These are phyloP conservation scores for Filosporella fistucella DNA, from an alignment of 495 filamentous ascomycete genomes.

Conservation along the genomic window DNA sequence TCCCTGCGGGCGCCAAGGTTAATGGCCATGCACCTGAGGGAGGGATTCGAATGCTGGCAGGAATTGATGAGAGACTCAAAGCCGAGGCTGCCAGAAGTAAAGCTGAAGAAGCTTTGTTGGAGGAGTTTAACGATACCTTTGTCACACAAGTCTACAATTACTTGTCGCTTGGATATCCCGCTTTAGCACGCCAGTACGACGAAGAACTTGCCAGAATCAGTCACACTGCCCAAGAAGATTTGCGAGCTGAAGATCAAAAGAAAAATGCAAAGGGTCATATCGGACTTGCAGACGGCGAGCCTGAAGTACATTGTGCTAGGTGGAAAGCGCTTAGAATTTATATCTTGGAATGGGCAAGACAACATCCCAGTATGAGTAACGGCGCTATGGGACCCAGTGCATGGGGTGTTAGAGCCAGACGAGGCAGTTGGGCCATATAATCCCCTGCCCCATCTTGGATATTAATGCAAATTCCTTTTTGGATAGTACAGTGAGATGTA, in stretches of 20 bases:
- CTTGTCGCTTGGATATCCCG: constrained; percentile 84
- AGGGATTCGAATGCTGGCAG: constrained; percentile 39
- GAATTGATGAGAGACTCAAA: constrained; percentile 41
- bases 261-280: constrained; percentile 64
- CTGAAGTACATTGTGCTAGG: constrained; percentile 46
- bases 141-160: constrained; percentile 96
- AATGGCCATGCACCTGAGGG: constrained; percentile 4
- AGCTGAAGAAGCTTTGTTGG: constrained; percentile 47
- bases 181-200: constrained; percentile 76
- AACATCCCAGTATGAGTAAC: constrained; percentile 62
- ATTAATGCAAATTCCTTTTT: no score
- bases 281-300: constrained; percentile 40
- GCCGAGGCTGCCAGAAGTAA: constrained; percentile 44
- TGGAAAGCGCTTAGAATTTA: constrained; percentile 82
- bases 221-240: constrained; percentile 54
- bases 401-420: constrained; percentile 69
- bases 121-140: constrained; percentile 77
- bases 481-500: no score
- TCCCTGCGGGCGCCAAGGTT: background rate
- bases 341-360: constrained; percentile 78
- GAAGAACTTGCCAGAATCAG: constrained; percentile 77
- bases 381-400: constrained; percentile 46
- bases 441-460: background rate
- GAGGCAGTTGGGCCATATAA: constrained; percentile 81
- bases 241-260: constrained; percentile 68